Conservation (phyloP, 441 rosid species). For the Gossypium laxum region DNA sequence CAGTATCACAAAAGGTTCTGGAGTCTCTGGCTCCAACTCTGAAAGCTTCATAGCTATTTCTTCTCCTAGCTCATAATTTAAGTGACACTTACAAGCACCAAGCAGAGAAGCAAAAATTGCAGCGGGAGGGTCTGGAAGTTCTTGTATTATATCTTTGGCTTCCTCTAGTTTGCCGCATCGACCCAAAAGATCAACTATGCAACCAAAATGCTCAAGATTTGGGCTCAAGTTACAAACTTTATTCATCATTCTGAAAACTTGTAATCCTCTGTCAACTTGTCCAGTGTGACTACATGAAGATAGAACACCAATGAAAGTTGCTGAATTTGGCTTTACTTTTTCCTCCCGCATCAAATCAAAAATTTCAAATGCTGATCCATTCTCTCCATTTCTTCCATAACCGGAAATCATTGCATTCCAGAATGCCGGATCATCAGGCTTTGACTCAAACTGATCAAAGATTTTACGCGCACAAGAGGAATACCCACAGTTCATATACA, state of each 20-base stretch:
- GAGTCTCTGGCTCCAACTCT: conserved; percentile 40
- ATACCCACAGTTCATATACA: conserved; percentile 60
- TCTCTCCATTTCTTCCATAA: conserved; percentile 57
- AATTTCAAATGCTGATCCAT: conserved; percentile 36
- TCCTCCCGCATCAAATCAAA: conserved; percentile 37
- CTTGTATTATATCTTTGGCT: conserved; percentile 38
- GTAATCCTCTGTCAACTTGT: conserved; percentile 29
- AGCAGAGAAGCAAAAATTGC: conserved; percentile 47
- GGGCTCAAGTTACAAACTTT: conserved; percentile 26
- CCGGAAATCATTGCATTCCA: conserved; percentile 70
- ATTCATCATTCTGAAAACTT: conserved; percentile 29
- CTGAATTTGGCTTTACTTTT: conserved; percentile 43
- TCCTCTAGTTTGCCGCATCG: conserved; percentile 46
- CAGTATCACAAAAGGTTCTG: conserved; percentile 43
- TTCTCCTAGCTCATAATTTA: conserved; percentile 39
- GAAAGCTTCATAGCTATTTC: conserved; percentile 40
- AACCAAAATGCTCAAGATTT: conserved; percentile 40
- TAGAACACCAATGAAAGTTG: conserved; percentile 38
- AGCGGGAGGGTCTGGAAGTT: conserved; percentile 37
- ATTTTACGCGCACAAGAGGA: conserved; percentile 34
- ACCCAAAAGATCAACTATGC: conserved; percentile 51
- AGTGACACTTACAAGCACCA: conserved; percentile 43
- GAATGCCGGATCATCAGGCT: conserved; percentile 51
- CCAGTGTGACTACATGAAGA: conserved; percentile 44
- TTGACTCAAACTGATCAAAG: conserved; percentile 37